Base-by-base conservation (phyloP, 1,139 yeast species). In the Saccharomyces hybrid region DNA sequence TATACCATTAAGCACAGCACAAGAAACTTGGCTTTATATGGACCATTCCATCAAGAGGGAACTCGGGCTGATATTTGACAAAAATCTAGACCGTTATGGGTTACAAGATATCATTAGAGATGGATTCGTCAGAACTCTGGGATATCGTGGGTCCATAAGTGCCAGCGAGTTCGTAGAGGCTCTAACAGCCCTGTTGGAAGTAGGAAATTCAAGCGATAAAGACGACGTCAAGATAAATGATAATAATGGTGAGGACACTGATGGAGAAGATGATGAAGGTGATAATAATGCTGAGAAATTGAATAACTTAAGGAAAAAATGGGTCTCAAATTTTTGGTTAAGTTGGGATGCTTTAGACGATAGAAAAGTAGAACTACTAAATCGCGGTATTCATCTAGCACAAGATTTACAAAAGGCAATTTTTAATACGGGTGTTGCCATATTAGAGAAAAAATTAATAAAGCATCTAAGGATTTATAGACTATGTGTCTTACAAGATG, bases 151-250 rank as follows among this genome's bases (percentile, higher is more conserved):
- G 1, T 82, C 88, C 26, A 76, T 93, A 29, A 83, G 96, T 42
- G 98, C 98, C 0, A 88, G 91, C 71, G 99, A 95, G 68, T 89
- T 88, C 64, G 96, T 88, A 5, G 97, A 93, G 65, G 81, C 96
- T 0, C 73, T 93, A 13, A 81, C 90, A 4, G 96, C 99, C 1
- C 71, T 93, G 55, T 73, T 95, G 31, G 98, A 93, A 65, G 79
- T 78, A 53, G 88, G 84, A 57, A 74, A 73, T 53, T 26, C 48
- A 25, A 53, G 54, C 29, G 61, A 58, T 23, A 55, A 53, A 28
- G 50, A 46, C 8, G 34, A 48, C 6, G 16, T 34, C 20, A 47
- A 32, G 27, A 9, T 32, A 13, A 64, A 61, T 6, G 61, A 57
- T 4, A 62, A 57, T 42, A 59, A 63, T 25, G 66, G 68, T 0